Evolutionary conservation across 352 stramenopile genomes (phyloP).

Genomic region (Peronospora farinosa): DNA sequence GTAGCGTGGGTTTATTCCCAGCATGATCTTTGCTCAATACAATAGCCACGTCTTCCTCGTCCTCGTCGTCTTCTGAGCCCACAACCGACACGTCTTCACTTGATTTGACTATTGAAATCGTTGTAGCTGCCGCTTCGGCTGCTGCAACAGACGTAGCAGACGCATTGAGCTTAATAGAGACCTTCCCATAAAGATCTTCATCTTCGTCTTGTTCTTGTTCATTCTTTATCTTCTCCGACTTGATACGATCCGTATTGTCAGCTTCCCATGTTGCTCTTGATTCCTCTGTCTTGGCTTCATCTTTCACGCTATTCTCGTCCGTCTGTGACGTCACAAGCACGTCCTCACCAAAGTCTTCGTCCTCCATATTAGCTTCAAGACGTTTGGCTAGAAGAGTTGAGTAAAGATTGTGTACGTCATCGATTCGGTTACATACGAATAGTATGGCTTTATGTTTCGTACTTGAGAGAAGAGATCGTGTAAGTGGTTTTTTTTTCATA

Average conservation of each 20-base stretch:
- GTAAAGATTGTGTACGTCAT: no score
- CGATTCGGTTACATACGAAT: no score
- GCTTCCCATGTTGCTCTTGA: constrained; percentile 24
- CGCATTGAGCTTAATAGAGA: constrained; percentile 63
- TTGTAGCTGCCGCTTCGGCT: constrained; percentile 11
- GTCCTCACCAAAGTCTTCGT: constrained; percentile 78
- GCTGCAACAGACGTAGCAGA: constrained; percentile 23
- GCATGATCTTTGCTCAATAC: constrained; percentile 61
- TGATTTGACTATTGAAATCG: constrained; percentile 4
- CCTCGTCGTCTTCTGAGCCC: constrained; percentile 76
- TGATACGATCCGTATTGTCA: background rate
- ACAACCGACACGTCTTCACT: constrained; percentile 22
- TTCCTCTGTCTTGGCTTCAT: constrained; percentile 29
- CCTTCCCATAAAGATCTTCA: constrained; percentile 71
- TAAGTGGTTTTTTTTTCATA: background rate
- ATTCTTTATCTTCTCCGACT: constrained; percentile 12
- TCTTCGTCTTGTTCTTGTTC: constrained; percentile 61
- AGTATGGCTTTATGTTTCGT: no score
- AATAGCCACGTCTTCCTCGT: constrained; percentile 82
- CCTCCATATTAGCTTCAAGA: constrained; percentile 27
- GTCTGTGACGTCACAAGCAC: constrained; percentile 47
- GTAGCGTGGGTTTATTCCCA: constrained; percentile 61
- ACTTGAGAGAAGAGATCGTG: background rate
- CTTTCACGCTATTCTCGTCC: constrained; percentile 13
- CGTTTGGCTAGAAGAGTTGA: no score